Evolutionary conservation across 345 rosid species (phyloP), one percentile per base, ranked within the genome.

Genomic region (Adansonia digitata): DNA sequence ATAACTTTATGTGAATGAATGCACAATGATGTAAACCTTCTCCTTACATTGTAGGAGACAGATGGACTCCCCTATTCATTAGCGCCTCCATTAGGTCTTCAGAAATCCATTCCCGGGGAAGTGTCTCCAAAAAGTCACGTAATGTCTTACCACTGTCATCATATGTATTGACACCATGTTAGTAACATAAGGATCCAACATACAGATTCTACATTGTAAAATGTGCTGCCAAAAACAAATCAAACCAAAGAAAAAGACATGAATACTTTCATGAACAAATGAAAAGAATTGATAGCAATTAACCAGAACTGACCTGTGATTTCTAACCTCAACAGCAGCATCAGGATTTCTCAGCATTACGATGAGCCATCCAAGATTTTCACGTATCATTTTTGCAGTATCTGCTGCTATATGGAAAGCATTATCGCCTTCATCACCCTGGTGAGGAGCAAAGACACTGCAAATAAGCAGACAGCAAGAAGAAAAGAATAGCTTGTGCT

Each of bases 401-500:
- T 89, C 97, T 35, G 99, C 99, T 65, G 99, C 99, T 81, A 95
- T 89, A 81, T 95, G 99, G 85, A 60, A 60, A 69, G 99, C 98
- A 81, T 89, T 91, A 72, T 90, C 94, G 59, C 99, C 99, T 81
- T 95, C 98, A 84, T 95, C 99, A 74, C 92, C 97, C 99, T 94
- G 86, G 61, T 39, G 76, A 75, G 40, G 76, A 81, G 56, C 62
- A 72, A 77, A 66, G 65, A 34, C 65, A 60, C 22, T 31, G 27
- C 6, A 22, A 29, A 60, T 60, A 60, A 59, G 64, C 6, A 20
- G 56, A 60, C 40, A 13, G 20, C 37, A 78, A 67, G n/a, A 55
- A 73, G 35, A 70, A 75, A 62, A 75, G 17, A 43, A 73, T 51
- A 22, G 31, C 71, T 43, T 55, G 40, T 59, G 7, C 34, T 59